A percentile compares a stretch with the other conserved stretches of the same genome.
Evolutionary conservation across 306 rosid genomes (phyloP).

Genomic region (Acacia melanoxylon): DNA sequence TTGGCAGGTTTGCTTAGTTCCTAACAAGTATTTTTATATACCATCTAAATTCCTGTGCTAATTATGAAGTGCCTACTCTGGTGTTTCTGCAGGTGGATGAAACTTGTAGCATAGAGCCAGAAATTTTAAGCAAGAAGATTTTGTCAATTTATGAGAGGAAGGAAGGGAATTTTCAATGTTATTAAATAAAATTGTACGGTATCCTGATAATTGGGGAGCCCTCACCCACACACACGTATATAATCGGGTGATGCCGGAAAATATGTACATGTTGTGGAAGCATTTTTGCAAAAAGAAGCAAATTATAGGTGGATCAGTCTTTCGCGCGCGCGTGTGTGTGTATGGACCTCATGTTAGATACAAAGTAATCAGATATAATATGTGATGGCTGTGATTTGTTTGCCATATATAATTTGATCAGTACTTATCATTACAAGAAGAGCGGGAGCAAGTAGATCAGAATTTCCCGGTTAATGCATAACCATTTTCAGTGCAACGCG

Average conservation of each 20-base stretch:
- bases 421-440: background rate
- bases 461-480: background rate
- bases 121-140: constrained; percentile 31
- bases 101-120: constrained; percentile 27
- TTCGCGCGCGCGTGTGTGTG: too few species aligned
- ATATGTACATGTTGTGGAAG: constrained; percentile 1
- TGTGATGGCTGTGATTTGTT: background rate
- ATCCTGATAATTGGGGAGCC: background rate
- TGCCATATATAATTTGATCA: background rate
- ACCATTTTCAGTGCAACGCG: too few species aligned
- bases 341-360: background rate
- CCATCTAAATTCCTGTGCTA: background rate
- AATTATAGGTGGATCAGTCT: background rate
- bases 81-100: constrained; percentile 34
- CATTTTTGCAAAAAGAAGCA: background rate
- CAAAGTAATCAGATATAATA: background rate
- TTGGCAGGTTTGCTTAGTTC: constrained; percentile 34
- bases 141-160: constrained; percentile 27
- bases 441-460: background rate
- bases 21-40: background rate
- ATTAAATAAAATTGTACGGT: background rate
- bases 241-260: constrained; percentile 6
- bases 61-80: background rate
- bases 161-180: constrained; percentile 9
- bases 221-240: background rate